Evolutionary conservation across 768 basidiomycete species (phyloP), one percentile per base, ranked within the genome.

Genomic region (Boletus rubescentipes): DNA sequence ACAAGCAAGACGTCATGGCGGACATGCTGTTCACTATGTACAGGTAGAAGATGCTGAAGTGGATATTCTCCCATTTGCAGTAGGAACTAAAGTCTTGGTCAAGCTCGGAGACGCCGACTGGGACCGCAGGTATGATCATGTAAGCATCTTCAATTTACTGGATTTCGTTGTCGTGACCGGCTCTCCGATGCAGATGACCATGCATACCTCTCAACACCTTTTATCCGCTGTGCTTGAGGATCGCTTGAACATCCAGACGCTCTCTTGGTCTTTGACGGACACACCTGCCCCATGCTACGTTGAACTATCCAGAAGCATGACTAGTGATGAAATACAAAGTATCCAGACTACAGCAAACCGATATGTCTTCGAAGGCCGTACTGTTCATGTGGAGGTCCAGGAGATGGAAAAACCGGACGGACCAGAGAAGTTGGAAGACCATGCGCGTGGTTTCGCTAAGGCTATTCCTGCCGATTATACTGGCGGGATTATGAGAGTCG

Each of bases 131-230:
- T 79, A 83, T 57, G 91, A 93, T 65, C 86, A 89, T 76, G 87
- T 86, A 71, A 58, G 83, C 71, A 34, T 46, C 32, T 16, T 26
- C 34, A 51, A 46, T 38, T 53, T 41, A 34, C 10, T 26, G 31
- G 46, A 35, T 34, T 29, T 53, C 21, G 39, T 35, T 29, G 14
- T 51, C 30, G n/a, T 49, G 31, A 52, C 20, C 26, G 30, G 16
- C 18, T 35, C 21, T 46, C 23, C 11, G 35, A 23, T 39, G 40
- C 60, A 90, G 87, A 89, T 89, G 86, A 81, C 84, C 15, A 83
- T 90, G 81, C 91, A 93, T 68, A 91, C 90, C 1, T 86, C 87
- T 0, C 91, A 93, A 63, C 91, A 92, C 57, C 76, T 91, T 40
- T 79, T 93, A 21, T 91, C 90, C 14, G 89, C 90, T 1, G 75